Conservation (phyloP, 169 alveolate species). For the Plasmodium billcollinsi region DNA sequence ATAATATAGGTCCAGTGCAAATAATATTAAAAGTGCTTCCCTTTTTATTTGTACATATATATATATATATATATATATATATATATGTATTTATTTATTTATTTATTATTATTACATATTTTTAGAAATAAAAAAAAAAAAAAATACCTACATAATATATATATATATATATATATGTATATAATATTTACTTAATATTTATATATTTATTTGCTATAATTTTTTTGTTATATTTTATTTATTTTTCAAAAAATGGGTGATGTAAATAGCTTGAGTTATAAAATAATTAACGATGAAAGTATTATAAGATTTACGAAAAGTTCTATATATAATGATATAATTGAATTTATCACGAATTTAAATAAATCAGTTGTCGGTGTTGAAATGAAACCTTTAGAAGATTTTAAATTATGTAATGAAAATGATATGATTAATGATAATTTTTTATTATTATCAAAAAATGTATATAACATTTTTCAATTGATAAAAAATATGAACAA, state of each 20-base stretch:
- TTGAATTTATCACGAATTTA: constrained; percentile 32
- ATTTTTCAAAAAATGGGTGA: constrained; percentile 3
- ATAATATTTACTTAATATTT: not conserved
- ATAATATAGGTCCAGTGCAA: too few relatives aligned
- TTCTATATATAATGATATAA: constrained; percentile 24
- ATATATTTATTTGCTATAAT: not conserved
- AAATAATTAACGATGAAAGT: constrained; percentile 46
- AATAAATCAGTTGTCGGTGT: constrained; percentile 55
- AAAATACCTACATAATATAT: too few relatives aligned
- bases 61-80: too few relatives aligned
- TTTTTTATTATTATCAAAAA: constrained; percentile 30
- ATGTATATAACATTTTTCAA: constrained; percentile 30
- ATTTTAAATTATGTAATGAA: constrained; percentile 2
- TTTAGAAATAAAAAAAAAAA: too few relatives aligned
- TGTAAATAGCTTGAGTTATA: constrained; percentile 20
- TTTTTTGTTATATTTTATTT: not conserved
- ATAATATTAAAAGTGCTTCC: too few relatives aligned
- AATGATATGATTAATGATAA: constrained; percentile 1
- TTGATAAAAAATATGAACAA: constrained; percentile 37
- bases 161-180: not conserved
- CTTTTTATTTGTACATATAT: too few relatives aligned
- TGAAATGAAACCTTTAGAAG: constrained; percentile 54
- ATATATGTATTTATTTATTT: too few relatives aligned
- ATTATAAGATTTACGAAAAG: constrained; percentile 35
- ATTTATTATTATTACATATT: too few relatives aligned